phyloP scores from a whole-genome alignment of 148 eudicot genomes.

The Suaeda aralocaspica region DNA sequence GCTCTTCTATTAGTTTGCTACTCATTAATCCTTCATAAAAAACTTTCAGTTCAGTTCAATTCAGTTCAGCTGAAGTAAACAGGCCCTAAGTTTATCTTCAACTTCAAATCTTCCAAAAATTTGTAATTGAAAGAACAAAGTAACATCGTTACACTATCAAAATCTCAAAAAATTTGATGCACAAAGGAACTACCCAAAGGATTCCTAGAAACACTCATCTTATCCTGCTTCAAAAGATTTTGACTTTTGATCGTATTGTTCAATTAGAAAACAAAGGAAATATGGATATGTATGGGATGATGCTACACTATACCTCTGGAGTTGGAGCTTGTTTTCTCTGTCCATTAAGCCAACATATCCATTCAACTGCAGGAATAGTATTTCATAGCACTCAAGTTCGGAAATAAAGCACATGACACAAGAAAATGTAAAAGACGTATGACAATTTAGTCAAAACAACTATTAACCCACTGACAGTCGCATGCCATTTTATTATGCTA shows the following conservation, averaged over 20 bases:
- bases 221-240: not conserved
- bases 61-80: too few relatives aligned
- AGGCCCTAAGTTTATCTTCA: not conserved
- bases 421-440: not conserved
- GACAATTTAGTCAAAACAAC: not conserved
- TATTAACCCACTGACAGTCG: not conserved
- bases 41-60: too few relatives aligned
- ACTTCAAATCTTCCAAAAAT: not conserved
- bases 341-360: constrained; percentile 99
- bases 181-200: constrained; percentile 1
- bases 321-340: constrained; percentile 90
- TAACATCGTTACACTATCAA: not conserved
- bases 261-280: not conserved
- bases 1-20: too few relatives aligned
- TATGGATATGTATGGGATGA: not conserved
- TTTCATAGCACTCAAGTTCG: constrained; percentile 13
- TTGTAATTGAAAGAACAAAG: not conserved
- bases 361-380: constrained; percentile 62
- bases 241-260: not conserved
- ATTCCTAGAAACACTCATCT: not conserved
- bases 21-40: too few relatives aligned
- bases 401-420: constrained; percentile 2
- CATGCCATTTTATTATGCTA: not conserved
- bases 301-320: constrained; percentile 57
- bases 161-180: not conserved